These are phyloP conservation scores for Alternaria brassicicola DNA, from an alignment of 2,329 filamentous ascomycete species.

Conservation along the genomic window DNA sequence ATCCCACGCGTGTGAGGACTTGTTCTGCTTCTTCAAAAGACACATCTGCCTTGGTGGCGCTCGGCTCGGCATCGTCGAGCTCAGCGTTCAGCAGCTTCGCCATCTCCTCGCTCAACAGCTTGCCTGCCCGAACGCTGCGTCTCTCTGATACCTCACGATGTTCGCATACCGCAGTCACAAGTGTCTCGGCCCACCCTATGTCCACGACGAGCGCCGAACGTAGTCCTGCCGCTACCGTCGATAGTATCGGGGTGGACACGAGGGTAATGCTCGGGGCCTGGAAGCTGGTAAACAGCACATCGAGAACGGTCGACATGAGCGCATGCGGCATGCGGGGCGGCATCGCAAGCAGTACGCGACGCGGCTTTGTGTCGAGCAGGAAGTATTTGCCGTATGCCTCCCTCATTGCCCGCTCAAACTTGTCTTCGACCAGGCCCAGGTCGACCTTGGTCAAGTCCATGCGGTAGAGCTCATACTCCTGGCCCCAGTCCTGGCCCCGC, in stretches of 20 bases:
- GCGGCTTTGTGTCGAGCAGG: constrained; percentile 73
- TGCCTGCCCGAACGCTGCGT: constrained; percentile 76
- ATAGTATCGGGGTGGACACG: constrained; percentile 76
- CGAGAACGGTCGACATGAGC: constrained; percentile 74
- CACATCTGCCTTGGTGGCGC: constrained; percentile 35
- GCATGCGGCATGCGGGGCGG: constrained; percentile 80
- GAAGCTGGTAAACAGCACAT: constrained; percentile 80
- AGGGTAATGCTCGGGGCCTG: constrained; percentile 81
- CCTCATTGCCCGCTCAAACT: constrained; percentile 80
- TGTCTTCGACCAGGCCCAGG: constrained; percentile 81
- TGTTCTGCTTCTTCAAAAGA: constrained; percentile 82
- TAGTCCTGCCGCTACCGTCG: constrained; percentile 77
- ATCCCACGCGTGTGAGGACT: constrained; percentile 73
- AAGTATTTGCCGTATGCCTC: constrained; percentile 82
- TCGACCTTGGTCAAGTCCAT: constrained; percentile 76
- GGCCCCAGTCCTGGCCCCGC: constrained; percentile 63
- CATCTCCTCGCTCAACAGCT: constrained; percentile 71
- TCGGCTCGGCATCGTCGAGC: constrained; percentile 39
- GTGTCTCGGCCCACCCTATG: constrained; percentile 90
- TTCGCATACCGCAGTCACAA: constrained; percentile 86
- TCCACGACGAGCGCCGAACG: constrained; percentile 88
- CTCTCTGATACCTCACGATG: constrained; percentile 78
- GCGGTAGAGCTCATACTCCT: constrained; percentile 76
- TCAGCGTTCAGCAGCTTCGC: constrained; percentile 65
- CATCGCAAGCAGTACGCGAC: constrained; percentile 75